phyloP scores from a whole-genome alignment of 2,329 filamentous ascomycete species.

The Fusarium guadeloupense region DNA sequence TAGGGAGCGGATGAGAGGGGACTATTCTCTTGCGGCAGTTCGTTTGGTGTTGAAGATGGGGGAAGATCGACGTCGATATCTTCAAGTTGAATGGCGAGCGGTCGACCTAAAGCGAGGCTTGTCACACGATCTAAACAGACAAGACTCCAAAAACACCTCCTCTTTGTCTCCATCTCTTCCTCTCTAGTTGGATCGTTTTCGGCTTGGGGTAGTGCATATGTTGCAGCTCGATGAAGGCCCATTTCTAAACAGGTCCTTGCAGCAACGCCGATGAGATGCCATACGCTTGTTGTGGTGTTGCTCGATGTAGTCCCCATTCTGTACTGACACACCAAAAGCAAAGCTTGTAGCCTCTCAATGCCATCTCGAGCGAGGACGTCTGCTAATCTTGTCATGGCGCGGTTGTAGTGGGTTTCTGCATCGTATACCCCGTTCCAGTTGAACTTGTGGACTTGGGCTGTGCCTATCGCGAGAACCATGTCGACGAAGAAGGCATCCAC shows the following conservation, averaged over 20 bases:
- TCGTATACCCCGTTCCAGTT: slow-evolving; percentile 55
- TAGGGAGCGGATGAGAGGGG: slow-evolving; percentile 28
- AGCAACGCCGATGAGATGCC: slow-evolving; percentile 56
- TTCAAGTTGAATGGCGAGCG: slow-evolving; percentile 52
- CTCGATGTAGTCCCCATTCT: slow-evolving; percentile 52
- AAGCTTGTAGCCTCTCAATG: slow-evolving; percentile 51
- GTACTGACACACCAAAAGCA: slow-evolving; percentile 56
- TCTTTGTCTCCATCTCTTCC: slow-evolving; percentile 48
- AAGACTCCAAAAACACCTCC: slow-evolving; percentile 56
- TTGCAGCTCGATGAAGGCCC: slow-evolving; percentile 52
- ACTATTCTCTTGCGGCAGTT: slow-evolving; percentile 24
- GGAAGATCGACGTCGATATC: slow-evolving; percentile 53
- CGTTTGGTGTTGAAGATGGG: slow-evolving; percentile 20
- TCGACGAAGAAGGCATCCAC: slow-evolving; percentile 54
- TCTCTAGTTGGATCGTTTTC: neutral
- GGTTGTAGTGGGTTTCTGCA: slow-evolving; percentile 53
- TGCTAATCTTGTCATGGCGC: slow-evolving; percentile 50
- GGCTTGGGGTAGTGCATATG: slow-evolving; percentile 39
- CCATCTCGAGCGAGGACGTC: slow-evolving; percentile 50
- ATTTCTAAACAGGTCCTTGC: slow-evolving; percentile 53
- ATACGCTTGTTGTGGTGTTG: slow-evolving; percentile 52
- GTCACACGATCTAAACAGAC: slow-evolving; percentile 52
- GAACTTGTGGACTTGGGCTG: slow-evolving; percentile 54
- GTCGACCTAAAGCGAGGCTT: slow-evolving; percentile 51
- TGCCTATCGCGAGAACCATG: slow-evolving; percentile 56